Evolutionary conservation across 1,284 basidiomycete genomes (phyloP), one percentile per base, ranked within the genome.

Genomic region (Trichosporon sp.): DNA sequence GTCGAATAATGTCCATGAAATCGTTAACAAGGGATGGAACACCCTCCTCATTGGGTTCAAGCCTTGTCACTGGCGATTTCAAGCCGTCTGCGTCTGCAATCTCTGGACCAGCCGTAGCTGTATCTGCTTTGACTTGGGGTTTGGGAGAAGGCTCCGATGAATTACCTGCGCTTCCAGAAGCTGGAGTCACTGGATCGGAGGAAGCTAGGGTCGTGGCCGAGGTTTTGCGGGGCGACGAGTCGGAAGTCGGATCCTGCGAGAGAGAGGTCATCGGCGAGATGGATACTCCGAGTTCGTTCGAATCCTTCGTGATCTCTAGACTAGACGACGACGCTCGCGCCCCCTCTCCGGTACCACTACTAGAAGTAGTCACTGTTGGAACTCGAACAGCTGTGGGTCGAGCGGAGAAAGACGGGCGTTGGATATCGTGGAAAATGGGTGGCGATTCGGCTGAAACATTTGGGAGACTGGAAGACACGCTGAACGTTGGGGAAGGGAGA

Each of bases 401-500:
- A 56, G 64, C 56, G 49, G 60, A 29, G 32, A 60, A 31, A 52
- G n/a, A 13, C 27, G 25, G 52, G 21, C 25, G 37, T 58, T 13
- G 21, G 49, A 16, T 31, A 29, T 37, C 36, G 52, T 27, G 29
- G 37, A 32, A 32, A 49, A 21, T n/a, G n/a, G 44, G 63, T 57
- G 52, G 57, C 11, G 40, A 49, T 4, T 44, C 29, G 21, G 40
- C 19, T 29, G 34, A 31, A 19, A 21, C 29, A n/a, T 46, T 21
- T 13, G 58, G 34, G 10, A 31, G 29, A 36, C 36, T 23, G 23
- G 27, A 31, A 8, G 34, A 59, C 8, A 10, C 36, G 11, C 27
- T n/a, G 31, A 23, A 56, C 1, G 57, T 56, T 23, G 25, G 49
- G 37, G 69, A 21, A 65, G 63, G 11, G 52, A 54, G 44, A 69